Conservation (phyloP, 768 basidiomycete species). For the Porphyrellus cyaneotinctus region DNA sequence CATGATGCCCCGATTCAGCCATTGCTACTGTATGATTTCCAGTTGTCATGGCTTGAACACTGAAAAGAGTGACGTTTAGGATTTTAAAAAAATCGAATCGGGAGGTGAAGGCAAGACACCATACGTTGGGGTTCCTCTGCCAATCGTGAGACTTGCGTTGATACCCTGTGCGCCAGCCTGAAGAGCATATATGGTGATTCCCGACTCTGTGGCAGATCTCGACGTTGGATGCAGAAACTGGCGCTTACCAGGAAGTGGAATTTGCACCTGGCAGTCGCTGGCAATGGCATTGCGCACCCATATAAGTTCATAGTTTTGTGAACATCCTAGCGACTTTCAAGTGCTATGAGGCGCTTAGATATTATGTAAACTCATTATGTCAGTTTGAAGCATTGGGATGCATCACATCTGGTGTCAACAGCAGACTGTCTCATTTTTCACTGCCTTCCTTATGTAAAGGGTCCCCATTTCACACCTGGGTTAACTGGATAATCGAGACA, state of each 20-base stretch:
- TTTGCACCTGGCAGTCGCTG: slow-evolving; percentile 14
- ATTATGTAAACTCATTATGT: slow-evolving; percentile 14
- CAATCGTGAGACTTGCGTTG: slow-evolving; percentile 14
- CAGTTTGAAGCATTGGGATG: slow-evolving; percentile 13
- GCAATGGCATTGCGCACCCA: slow-evolving; percentile 9
- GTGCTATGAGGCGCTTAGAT: background rate
- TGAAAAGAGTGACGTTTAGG: slow-evolving; percentile 14
- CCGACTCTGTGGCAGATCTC: slow-evolving; percentile 9
- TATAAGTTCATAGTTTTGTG: background rate
- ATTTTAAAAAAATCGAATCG: slow-evolving; percentile 8
- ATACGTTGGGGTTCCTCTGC: slow-evolving; percentile 4
- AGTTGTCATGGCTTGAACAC: slow-evolving; percentile 9
- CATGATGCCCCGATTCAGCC: slow-evolving; percentile 14
- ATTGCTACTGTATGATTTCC: slow-evolving; percentile 15
- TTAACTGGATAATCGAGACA: slow-evolving; percentile 10
- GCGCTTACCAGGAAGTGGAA: slow-evolving; percentile 12
- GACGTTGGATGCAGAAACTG: background rate
- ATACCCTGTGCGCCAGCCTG: slow-evolving; percentile 17
- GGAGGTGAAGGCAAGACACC: slow-evolving; percentile 11
- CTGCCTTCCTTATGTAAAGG: slow-evolving; percentile 6
- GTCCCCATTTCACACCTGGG: slow-evolving; percentile 11
- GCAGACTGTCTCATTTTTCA: slow-evolving; percentile 13
- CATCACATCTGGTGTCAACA: slow-evolving; percentile 11
- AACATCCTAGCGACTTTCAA: background rate
- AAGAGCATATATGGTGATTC: slow-evolving; percentile 17